Base-by-base conservation (phyloP, 805 yeast genomes). In the Candida germanica region DNA sequence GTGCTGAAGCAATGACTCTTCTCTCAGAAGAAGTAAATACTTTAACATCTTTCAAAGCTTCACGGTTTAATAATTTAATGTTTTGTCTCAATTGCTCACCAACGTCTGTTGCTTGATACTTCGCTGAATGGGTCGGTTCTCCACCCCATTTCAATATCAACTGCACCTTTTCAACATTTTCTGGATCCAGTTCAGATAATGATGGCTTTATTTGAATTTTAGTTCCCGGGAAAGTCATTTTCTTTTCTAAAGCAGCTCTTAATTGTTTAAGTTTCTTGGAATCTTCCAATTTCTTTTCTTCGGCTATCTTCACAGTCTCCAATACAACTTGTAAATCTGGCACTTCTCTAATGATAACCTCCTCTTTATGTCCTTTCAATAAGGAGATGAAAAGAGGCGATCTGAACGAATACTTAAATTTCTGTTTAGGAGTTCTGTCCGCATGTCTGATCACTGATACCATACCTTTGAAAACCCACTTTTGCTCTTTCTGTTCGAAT, bases 81-180 rank as follows among this genome's bases (percentile, higher is more conserved):
- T 93, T 95, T 56, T 91, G 96, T 53, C 98, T 80, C 66, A 85
- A 75, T 61, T 89, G 96, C 55, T 91, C 98, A 35, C 98, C 99
- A 13, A 93, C 77, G 59, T 93, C 99, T 19, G 82, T 75, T 1
- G 96, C 95, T 64, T 93, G 99, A 57, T 87, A 85, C 44, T 82
- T 77, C 2, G 98, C 97, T 8, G 97, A 88, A 59, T 93, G 99
- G 1, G 99, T 93, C 5, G 98, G 97, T 60, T 93, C 99, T 45
- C 99, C 99, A 50, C 98, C 98, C 98, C 98, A 93, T 58, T 93
- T 93, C 50, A 93, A 69, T 43, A 93, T 94, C 44, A 93, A 80
- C 60, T 93, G 98, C 16, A 91, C 97, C 56, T 93, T 93, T 47
- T 91, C 97, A 14, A 93, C 93, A 22, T 81, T 79, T 24, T 75